phyloP scores from a whole-genome alignment of 768 basidiomycete genomes.

The Tubosaeta sp. region DNA sequence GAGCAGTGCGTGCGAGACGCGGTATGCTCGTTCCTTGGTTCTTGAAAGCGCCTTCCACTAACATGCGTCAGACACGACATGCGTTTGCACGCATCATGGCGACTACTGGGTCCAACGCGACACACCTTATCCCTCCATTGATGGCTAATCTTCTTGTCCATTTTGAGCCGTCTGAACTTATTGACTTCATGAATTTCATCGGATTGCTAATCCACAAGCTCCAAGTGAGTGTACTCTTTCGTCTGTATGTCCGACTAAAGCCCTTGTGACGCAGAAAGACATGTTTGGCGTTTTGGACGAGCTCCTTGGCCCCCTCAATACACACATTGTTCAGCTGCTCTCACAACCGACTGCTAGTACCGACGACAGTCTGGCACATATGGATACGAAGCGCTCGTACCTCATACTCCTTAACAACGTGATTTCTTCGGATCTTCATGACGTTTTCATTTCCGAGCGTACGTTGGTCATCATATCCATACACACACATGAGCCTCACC shows the following conservation, averaged over 20 bases:
- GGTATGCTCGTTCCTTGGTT: slow-evolving; percentile 43
- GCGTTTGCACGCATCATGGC: slow-evolving; percentile 92
- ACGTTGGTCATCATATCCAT: slow-evolving; percentile 15
- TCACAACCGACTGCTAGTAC: slow-evolving; percentile 82
- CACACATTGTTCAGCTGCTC: slow-evolving; percentile 75
- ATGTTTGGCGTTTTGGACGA: slow-evolving; percentile 88
- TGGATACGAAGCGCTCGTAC: slow-evolving; percentile 86
- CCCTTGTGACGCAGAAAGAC: slow-evolving; percentile 51
- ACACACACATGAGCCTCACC: background rate
- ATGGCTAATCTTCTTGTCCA: slow-evolving; percentile 89
- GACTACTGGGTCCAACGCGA: slow-evolving; percentile 81
- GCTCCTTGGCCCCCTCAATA: slow-evolving; percentile 79
- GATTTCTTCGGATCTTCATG: slow-evolving; percentile 75
- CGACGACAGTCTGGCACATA: slow-evolving; percentile 76
- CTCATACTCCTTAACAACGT: slow-evolving; percentile 77
- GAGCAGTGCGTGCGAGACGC: slow-evolving; percentile 89
- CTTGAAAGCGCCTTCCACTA: slow-evolving; percentile 1
- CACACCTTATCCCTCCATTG: slow-evolving; percentile 81
- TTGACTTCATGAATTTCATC: slow-evolving; percentile 95
- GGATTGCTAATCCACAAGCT: slow-evolving; percentile 87
- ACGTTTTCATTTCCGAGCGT: slow-evolving; percentile 87
- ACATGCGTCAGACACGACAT: slow-evolving; percentile 66
- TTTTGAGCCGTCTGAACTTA: slow-evolving; percentile 87
- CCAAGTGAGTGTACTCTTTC: slow-evolving; percentile 48
- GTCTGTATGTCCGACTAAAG: background rate